Evolutionary conservation across 139 green algal genomes (phyloP).

Genomic region (Asterochloris sp.): DNA sequence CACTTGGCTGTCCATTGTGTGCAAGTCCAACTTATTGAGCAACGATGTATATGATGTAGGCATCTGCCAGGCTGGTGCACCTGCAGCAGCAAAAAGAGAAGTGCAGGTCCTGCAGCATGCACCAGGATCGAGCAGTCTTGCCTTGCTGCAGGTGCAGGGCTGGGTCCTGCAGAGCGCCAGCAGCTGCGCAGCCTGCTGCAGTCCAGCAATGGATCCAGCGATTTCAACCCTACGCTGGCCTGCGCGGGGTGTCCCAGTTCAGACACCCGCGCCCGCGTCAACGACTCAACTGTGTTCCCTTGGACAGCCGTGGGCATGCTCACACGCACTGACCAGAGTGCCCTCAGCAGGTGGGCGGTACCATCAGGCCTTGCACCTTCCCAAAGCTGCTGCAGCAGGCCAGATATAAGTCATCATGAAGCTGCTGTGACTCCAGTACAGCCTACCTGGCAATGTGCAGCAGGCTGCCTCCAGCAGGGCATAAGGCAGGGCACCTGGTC

Average conservation of each 20-base stretch:
- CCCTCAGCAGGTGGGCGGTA: constrained; percentile 6
- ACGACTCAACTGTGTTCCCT: constrained; percentile 5
- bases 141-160: not conserved
- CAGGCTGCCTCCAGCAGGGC: too few species aligned
- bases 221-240: constrained; percentile 11
- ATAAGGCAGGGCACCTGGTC: too few species aligned
- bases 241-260: constrained; percentile 21
- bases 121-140: too few species aligned
- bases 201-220: not conserved
- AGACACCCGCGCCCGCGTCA: constrained; percentile 20
- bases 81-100: not conserved
- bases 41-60: too few species aligned
- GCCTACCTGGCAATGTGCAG: too few species aligned
- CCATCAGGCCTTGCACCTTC: too few species aligned
- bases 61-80: not conserved
- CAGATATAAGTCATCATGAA: too few species aligned
- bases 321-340: constrained; percentile 6
- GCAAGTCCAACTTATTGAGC: too few species aligned
- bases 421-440: too few species aligned
- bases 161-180: not conserved
- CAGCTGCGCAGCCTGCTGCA: not conserved
- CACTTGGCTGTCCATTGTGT: too few species aligned
- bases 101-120: not conserved
- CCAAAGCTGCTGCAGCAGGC: too few species aligned
- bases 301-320: constrained; percentile 19